Evolutionary conservation across 768 basidiomycete genomes (phyloP).

Genomic region (Hericium coralloides): DNA sequence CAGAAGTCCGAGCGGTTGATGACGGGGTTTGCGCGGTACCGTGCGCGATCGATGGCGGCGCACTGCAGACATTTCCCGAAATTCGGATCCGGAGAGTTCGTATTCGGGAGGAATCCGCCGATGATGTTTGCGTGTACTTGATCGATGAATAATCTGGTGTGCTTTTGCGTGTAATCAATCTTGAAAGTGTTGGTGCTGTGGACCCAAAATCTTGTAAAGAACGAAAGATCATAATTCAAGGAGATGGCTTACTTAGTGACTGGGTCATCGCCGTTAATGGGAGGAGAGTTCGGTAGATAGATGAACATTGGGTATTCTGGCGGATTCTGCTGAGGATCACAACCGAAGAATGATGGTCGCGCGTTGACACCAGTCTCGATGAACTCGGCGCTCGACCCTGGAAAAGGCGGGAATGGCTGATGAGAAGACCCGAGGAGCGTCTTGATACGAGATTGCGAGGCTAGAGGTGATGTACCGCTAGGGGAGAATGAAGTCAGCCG

Average conservation of each 20-base stretch:
- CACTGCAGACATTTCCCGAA: slow-evolving; percentile 68
- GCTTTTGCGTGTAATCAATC: slow-evolving; percentile 47
- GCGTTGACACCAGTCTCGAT: slow-evolving; percentile 50
- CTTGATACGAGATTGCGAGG: slow-evolving; percentile 34
- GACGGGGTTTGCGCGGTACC: slow-evolving; percentile 9
- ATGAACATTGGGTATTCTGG: slow-evolving; percentile 59
- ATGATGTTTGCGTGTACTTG: slow-evolving; percentile 48
- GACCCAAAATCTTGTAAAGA: slow-evolving; percentile 5
- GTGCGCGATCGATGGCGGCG: slow-evolving; percentile 40
- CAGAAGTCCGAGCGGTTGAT: slow-evolving; percentile 19
- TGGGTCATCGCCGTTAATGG: slow-evolving; percentile 50
- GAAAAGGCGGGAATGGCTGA: slow-evolving; percentile 58
- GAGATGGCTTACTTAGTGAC: slow-evolving; percentile 47
- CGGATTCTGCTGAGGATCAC: slow-evolving; percentile 41
- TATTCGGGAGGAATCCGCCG: slow-evolving; percentile 54
- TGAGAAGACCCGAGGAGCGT: slow-evolving; percentile 41
- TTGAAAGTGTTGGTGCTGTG: slow-evolving; percentile 47
- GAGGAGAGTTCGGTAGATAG: slow-evolving; percentile 71
- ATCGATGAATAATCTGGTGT: slow-evolving; percentile 49
- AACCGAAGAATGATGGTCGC: slow-evolving; percentile 76
- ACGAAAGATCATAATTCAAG: background rate
- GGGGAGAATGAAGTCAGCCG: background rate
- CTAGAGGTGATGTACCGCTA: slow-evolving; percentile 46
- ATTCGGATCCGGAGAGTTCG: slow-evolving; percentile 42
- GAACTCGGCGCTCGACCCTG: slow-evolving; percentile 41